Evolutionary conservation across 768 basidiomycete genomes (phyloP).

Genomic region (Lentinula guzmanii): DNA sequence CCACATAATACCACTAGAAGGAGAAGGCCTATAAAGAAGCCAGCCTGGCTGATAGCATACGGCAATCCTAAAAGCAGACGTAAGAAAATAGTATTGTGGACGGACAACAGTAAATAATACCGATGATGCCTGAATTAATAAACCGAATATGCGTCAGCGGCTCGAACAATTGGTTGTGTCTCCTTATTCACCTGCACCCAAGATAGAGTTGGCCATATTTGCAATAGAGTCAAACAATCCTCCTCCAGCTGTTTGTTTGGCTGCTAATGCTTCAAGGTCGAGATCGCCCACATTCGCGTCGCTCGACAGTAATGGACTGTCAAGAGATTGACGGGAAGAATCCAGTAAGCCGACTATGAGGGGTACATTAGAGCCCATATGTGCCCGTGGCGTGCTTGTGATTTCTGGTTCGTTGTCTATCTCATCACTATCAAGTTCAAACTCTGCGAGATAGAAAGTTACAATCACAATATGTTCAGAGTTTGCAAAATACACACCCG

Average conservation of each 20-base stretch:
- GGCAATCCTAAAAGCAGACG: slow-evolving; percentile 60
- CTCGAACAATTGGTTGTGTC: neutral
- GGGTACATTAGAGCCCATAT: slow-evolving; percentile 56
- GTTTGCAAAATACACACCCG: slow-evolving; percentile 54
- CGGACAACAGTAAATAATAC: slow-evolving; percentile 28
- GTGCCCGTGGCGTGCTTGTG: slow-evolving; percentile 22
- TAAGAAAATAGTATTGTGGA: slow-evolving; percentile 8
- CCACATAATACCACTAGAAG: slow-evolving; percentile 74
- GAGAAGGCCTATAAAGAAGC: slow-evolving; percentile 83
- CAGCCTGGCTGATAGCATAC: slow-evolving; percentile 91
- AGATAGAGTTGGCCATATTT: slow-evolving; percentile 95
- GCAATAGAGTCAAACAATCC: slow-evolving; percentile 76
- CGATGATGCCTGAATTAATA: slow-evolving; percentile 56
- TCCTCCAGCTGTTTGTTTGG: slow-evolving; percentile 62
- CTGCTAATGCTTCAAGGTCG: slow-evolving; percentile 69
- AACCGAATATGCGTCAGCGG: slow-evolving; percentile 10
- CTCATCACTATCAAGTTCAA: slow-evolving; percentile 80
- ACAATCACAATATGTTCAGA: slow-evolving; percentile 3
- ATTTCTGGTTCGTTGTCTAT: slow-evolving; percentile 46
- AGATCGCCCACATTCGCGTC: slow-evolving; percentile 30
- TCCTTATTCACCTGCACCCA: slow-evolving; percentile 71
- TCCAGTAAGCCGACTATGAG: slow-evolving; percentile 78
- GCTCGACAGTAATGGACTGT: slow-evolving; percentile 46
- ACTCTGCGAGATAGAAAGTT: slow-evolving; percentile 44
- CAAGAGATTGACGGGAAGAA: slow-evolving; percentile 53